Percentiles rank a stretch among this genome's conserved stretches.
Evolutionary conservation across 2,329 filamentous ascomycete species (phyloP).

Genomic region (Exophiala mesophila): DNA sequence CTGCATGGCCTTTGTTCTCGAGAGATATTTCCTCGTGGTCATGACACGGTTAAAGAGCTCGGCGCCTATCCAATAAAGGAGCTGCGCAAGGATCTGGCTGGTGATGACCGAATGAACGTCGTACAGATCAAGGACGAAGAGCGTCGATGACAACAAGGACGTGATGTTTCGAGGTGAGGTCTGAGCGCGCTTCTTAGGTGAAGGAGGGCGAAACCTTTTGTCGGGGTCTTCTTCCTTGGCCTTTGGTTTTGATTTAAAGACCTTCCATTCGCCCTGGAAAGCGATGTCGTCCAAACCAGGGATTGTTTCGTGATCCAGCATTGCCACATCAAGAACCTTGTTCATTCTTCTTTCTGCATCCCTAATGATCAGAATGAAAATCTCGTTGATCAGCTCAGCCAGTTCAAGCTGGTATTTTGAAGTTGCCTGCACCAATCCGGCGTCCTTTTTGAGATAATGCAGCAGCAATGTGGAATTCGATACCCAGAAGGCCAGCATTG

Average conservation of each 20-base stretch:
- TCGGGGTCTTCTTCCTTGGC: conserved; percentile 82
- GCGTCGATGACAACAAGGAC: conserved; percentile 86
- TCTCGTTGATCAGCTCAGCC: conserved; percentile 93
- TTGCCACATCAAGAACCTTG: conserved; percentile 86
- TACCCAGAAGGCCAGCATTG: conserved; percentile 96
- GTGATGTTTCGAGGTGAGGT: conserved; percentile 92
- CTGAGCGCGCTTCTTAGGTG: conserved; percentile 86
- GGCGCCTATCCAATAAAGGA: conserved; percentile 92
- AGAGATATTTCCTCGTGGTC: conserved; percentile 90
- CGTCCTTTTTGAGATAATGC: conserved; percentile 94
- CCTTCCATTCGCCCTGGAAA: conserved; percentile 97
- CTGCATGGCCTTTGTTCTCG: conserved; percentile 97
- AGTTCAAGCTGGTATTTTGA: conserved; percentile 88
- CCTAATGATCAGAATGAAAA: conserved; percentile 94
- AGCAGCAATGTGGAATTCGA: conserved; percentile 93
- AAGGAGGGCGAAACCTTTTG: conserved; percentile 86
- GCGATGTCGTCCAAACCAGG: conserved; percentile 94
- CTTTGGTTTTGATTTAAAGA: conserved; percentile 87
- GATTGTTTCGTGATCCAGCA: conserved; percentile 97
- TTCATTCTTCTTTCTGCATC: conserved; percentile 95
- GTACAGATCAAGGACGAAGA: conserved; percentile 97
- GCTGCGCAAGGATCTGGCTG: conserved; percentile 82
- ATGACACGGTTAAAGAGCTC: conserved; percentile 98
- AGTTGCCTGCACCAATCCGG: conserved; percentile 72
- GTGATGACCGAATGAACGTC: conserved; percentile 97